Percentiles rank a stretch among this genome's conserved stretches.
These are phyloP conservation scores for Dactylellina sp. DNA, from an alignment of 2,329 filamentous ascomycete genomes.

Conservation along the genomic window DNA sequence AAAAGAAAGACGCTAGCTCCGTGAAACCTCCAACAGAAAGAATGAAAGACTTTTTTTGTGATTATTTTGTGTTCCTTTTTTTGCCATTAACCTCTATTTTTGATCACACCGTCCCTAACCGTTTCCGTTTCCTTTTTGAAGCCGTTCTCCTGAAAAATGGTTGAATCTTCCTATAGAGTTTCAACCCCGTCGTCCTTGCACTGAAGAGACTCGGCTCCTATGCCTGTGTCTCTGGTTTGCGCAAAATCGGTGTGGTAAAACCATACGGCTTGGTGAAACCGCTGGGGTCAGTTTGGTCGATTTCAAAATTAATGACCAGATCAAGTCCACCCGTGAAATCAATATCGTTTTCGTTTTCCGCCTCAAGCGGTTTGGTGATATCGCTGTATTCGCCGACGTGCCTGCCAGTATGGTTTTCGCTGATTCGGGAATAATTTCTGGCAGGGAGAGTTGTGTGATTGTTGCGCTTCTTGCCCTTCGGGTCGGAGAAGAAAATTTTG, in stretches of 20 bases:
- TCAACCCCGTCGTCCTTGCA: constrained; percentile 28
- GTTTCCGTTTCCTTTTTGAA: constrained; percentile 18
- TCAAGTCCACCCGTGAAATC: constrained; percentile 79
- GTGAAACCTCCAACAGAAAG: not conserved
- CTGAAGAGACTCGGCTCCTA: constrained; percentile 48
- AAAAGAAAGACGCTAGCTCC: constrained; percentile 1
- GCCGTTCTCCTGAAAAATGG: constrained; percentile 17
- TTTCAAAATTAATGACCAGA: constrained; percentile 88
- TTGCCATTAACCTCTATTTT: not conserved
- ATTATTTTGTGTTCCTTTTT: not conserved
- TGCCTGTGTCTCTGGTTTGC: constrained; percentile 21
- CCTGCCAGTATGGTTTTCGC: constrained; percentile 77
- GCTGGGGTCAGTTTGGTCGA: constrained; percentile 83
- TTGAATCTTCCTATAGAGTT: constrained; percentile 35
- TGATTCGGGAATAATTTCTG: constrained; percentile 95
- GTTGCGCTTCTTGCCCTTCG: constrained; percentile 88
- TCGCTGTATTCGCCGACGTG: constrained; percentile 57
- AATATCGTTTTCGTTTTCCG: constrained; percentile 37
- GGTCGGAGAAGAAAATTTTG: constrained; percentile 87
- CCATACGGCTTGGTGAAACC: constrained; percentile 90
- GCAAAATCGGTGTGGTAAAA: constrained; percentile 81
- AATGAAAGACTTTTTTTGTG: constrained; percentile 1
- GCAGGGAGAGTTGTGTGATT: constrained; percentile 82
- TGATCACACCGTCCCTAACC: constrained; percentile 1
- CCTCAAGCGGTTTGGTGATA: constrained; percentile 51